Percentiles rank a stretch among this genome's conserved stretches.
Evolutionary conservation across 352 stramenopile species (phyloP).

Genomic region (Blastocystis hominis): DNA sequence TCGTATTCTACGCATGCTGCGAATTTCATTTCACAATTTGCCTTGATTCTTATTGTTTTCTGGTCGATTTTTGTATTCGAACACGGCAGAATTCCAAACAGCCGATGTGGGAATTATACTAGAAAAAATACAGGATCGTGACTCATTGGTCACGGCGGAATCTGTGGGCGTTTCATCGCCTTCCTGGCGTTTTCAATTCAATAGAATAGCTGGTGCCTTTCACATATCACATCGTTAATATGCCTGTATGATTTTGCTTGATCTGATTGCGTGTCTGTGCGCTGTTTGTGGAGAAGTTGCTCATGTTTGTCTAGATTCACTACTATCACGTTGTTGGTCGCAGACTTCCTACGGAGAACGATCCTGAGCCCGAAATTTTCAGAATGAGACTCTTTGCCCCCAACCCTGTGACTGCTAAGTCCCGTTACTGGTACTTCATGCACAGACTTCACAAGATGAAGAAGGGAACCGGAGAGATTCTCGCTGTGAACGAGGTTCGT

Average conservation of each 20-base stretch:
- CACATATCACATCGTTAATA: background rate
- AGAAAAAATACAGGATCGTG: background rate
- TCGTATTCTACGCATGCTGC: too few species aligned
- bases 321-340: constrained; percentile 16
- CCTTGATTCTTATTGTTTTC: too few species aligned
- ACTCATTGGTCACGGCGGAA: background rate
- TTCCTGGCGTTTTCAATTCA: background rate
- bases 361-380: constrained; percentile 93
- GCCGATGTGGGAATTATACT: background rate
- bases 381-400: constrained; percentile 93
- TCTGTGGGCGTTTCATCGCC: background rate
- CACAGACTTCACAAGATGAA: constrained; percentile 99
- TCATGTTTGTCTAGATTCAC: background rate
- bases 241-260: background rate
- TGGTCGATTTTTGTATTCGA: background rate
- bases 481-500: constrained; percentile 92
- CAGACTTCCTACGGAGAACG: constrained; percentile 64
- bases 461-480: constrained; percentile 98
- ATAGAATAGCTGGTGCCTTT: background rate
- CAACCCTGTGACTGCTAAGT: constrained; percentile 92
- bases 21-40: too few species aligned
- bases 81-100: background rate
- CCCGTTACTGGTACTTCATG: constrained; percentile 99
- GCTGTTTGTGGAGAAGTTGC: background rate
- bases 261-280: too few species aligned